phyloP scores from a whole-genome alignment of 768 basidiomycete genomes.

The Lentinula raphanica region DNA sequence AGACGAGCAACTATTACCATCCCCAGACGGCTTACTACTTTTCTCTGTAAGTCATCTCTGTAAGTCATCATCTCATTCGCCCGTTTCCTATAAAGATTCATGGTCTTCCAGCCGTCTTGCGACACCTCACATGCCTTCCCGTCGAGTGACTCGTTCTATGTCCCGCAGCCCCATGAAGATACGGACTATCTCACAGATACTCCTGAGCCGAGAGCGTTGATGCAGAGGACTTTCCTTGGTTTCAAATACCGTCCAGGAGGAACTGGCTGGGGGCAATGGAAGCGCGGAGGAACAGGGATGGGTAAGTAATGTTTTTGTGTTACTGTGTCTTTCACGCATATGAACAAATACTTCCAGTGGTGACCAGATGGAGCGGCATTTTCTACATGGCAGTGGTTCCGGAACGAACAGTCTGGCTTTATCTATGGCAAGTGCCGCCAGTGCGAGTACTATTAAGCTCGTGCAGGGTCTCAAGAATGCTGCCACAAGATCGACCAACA shows the following conservation, averaged over 20 bases:
- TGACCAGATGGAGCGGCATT: conserved; percentile 2
- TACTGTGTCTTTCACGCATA: not conserved
- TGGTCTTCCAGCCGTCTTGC: conserved; percentile 17
- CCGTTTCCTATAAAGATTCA: conserved; percentile 27
- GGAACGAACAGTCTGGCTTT: not conserved
- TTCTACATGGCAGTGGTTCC: not conserved
- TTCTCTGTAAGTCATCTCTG: conserved; percentile 35
- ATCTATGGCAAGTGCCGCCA: not conserved
- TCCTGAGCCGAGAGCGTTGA: conserved; percentile 45
- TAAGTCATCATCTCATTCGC: conserved; percentile 18
- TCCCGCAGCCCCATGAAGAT: conserved; percentile 42
- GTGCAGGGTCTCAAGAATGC: not conserved
- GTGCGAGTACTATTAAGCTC: not conserved
- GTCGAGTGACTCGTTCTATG: conserved; percentile 40
- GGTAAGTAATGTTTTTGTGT: not conserved
- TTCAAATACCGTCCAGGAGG: conserved; percentile 20
- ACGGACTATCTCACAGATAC: conserved; percentile 52
- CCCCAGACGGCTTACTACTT: conserved; percentile 41
- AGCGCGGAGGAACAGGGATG: not conserved
- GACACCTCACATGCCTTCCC: conserved; percentile 42
- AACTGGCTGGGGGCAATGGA: conserved; percentile 6
- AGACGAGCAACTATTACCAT: conserved; percentile 40
- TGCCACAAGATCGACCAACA: not conserved
- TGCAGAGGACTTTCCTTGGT: conserved; percentile 51
- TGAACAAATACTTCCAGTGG: not conserved